A percentile compares a stretch with the other conserved stretches of the same genome.
Evolutionary conservation across 1,284 basidiomycete genomes (phyloP).

Genomic region (Fomitiporia mediterranea): DNA sequence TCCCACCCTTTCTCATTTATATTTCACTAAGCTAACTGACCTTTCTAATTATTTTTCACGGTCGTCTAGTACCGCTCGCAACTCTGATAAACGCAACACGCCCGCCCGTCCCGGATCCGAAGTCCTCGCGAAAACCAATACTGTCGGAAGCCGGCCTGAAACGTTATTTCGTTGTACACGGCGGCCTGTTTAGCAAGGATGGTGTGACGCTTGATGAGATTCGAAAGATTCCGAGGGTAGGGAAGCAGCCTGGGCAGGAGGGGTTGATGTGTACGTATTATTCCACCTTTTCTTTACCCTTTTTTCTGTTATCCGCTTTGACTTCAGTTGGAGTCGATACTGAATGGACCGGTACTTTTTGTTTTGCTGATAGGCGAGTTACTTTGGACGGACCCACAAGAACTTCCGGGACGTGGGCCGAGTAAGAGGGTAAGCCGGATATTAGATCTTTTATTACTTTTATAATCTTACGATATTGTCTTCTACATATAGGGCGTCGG

Average conservation of each 20-base stretch:
- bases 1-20: not conserved
- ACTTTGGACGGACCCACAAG: slow-evolving; percentile 96
- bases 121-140: slow-evolving; percentile 47
- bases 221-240: slow-evolving; percentile 81
- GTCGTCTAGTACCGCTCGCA: slow-evolving; percentile 74
- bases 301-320: not conserved
- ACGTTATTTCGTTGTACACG: slow-evolving; percentile 95
- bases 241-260: slow-evolving; percentile 89
- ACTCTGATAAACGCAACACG: slow-evolving; percentile 78
- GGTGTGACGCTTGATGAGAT: slow-evolving; percentile 92
- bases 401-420: slow-evolving; percentile 85
- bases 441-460: slow-evolving; percentile 20
- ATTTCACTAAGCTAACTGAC: too few relatives aligned
- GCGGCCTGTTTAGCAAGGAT: slow-evolving; percentile 94
- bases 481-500: slow-evolving; percentile 72
- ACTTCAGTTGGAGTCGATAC: slow-evolving; percentile 7
- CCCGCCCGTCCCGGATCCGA: slow-evolving; percentile 47
- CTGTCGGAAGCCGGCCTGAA: slow-evolving; percentile 81
- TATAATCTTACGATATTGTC: not conserved
- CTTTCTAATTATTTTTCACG: slow-evolving; percentile 9
- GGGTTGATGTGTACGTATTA: slow-evolving; percentile 82
- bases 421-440: slow-evolving; percentile 75
- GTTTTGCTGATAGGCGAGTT: slow-evolving; percentile 53
- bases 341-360: slow-evolving; percentile 13
- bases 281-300: too few relatives aligned